These are phyloP conservation scores for Talaromyces pinophilus DNA, from an alignment of 2,329 filamentous ascomycete species.

Conservation along the genomic window DNA sequence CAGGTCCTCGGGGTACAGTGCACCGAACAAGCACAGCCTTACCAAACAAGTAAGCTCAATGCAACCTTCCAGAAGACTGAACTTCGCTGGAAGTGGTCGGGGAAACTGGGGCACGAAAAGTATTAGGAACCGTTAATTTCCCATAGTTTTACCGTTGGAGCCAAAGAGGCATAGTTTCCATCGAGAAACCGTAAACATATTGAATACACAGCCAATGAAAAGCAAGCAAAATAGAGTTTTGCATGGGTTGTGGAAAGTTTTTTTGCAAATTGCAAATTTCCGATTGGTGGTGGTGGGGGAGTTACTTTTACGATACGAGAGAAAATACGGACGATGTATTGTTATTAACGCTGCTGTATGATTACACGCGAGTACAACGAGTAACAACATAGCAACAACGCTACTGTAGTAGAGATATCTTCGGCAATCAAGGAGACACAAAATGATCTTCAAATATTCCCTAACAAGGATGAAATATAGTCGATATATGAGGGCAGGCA, in stretches of 20 bases:
- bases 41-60: background rate
- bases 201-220: background rate
- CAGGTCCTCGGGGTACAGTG: constrained; percentile 16
- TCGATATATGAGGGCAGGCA: background rate
- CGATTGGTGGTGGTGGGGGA: constrained; percentile 6
- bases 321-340: background rate
- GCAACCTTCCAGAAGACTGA: constrained; percentile 5
- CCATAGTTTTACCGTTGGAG: background rate
- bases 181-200: background rate
- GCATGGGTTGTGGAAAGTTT: background rate
- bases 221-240: background rate
- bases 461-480: background rate
- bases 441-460: background rate
- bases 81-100: too few relatives aligned
- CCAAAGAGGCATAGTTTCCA: constrained; percentile 7
- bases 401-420: background rate
- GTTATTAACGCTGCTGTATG: constrained; percentile 2
- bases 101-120: constrained; percentile 10
- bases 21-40: constrained; percentile 9
- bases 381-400: background rate
- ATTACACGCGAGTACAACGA: constrained; percentile 4
- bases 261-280: constrained; percentile 5
- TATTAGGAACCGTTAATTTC: constrained; percentile 9
- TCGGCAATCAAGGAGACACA: background rate
- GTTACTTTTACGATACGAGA: background rate